These are phyloP conservation scores for Pyracantha coccinea DNA, from an alignment of 331 rosid genomes.

Conservation along the genomic window DNA sequence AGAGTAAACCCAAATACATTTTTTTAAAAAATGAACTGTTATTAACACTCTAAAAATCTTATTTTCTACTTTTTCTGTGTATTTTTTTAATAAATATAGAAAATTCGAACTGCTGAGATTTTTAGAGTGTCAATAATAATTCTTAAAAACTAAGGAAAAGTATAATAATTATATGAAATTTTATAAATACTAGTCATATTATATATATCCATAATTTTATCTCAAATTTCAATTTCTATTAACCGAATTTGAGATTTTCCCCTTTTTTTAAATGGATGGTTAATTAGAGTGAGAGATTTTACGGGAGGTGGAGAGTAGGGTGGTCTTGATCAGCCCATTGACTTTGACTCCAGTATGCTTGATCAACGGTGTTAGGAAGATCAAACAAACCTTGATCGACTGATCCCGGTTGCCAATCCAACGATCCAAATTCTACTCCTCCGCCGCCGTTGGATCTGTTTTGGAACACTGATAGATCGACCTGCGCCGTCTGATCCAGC, in stretches of 20 bases:
- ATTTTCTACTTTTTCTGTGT: accelerated
- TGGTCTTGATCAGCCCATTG: constrained; percentile 77
- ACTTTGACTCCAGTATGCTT: constrained; percentile 64
- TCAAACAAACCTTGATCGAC: constrained; percentile 71
- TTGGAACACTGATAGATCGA: constrained; percentile 42
- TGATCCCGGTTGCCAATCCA: constrained; percentile 57
- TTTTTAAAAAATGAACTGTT: not conserved
- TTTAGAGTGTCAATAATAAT: accelerated
- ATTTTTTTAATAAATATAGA: too few relatives aligned
- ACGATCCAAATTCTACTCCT: constrained; percentile 53
- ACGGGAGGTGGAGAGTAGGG: constrained; percentile 30
- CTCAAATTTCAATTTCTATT: not conserved
- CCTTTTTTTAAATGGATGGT: not conserved
- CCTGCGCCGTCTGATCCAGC: constrained; percentile 40
- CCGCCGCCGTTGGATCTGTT: constrained; percentile 27
- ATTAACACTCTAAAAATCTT: too few relatives aligned
- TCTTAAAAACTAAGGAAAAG: not conserved
- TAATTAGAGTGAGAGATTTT: constrained; percentile 11
- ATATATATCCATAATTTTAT: not conserved
- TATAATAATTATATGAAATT: not conserved
- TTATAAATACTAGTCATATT: constrained; percentile 8
- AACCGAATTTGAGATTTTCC: constrained; percentile 2
- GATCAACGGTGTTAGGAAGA: constrained; percentile 73
- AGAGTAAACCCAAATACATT: constrained; percentile 25
- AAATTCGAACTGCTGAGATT: accelerated